Base-by-base conservation (phyloP, 345 rosid genomes). In the Eucalyptus decipiens region DNA sequence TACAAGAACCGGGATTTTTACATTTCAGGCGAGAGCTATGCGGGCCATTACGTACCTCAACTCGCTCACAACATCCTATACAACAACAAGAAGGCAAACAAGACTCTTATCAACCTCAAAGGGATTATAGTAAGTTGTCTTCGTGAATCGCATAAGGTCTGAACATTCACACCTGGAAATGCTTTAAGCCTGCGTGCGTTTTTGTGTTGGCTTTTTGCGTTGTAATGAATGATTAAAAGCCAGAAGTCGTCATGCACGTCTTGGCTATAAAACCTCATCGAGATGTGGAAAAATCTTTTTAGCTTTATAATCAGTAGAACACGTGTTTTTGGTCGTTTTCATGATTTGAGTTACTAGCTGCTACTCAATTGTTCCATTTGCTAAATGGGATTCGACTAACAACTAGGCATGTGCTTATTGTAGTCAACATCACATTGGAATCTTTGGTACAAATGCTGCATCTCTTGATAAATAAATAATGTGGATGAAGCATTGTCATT, bases 11-110 rank as follows among this genome's bases (percentile, higher is more conserved):
- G 96, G 58, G 98, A 95, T 3, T 93, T 97, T 30, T 97, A 94
- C 90, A 93, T 97, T 24, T 51, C 98, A 42, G 99, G 99, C 1
- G 99, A 97, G 91, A 96, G 99, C 90, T 97, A 97, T 58, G 98
- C 96, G 0, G 98, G 98, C 4, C 99, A 97, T 89, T 96, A 95
- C 88, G 97, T 94, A 10, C 97, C 99, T 85, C 98, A 97, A 26
- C 95, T 97, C 42, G 96, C 97, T 18, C 94, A 94, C 50, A 92
- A 94, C 50, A 93, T 97, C 90, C 94, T 95, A 37, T 94, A 95
- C 49, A 95, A 93, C 90, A 92, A 88, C 69, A 87, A 89, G 45
- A 93, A 87, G 80, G 88, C 93, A 45, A 93, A 93, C 89, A 91
- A 48, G 32, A 90, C 92, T 83, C 15, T 47, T 23, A 92, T 97